A percentile compares a stretch with the other conserved stretches of the same genome.
These are phyloP conservation scores for Pezicula radicicola DNA, from an alignment of 2,329 filamentous ascomycete genomes.

Conservation along the genomic window DNA sequence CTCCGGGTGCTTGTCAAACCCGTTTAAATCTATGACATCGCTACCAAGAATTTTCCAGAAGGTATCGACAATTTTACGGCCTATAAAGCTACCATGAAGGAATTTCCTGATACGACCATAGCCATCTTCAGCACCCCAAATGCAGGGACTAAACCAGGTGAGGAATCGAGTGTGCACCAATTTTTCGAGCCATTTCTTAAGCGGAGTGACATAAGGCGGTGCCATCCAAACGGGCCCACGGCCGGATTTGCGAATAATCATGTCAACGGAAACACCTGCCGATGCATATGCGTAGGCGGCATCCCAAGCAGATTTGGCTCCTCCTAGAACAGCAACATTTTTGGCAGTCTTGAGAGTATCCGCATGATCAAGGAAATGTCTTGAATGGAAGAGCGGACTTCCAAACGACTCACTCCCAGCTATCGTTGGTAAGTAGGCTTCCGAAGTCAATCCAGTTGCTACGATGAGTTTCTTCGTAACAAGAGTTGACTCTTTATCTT, in stretches of 20 bases:
- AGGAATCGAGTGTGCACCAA: slow-evolving; percentile 64
- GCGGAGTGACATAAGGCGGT: slow-evolving; percentile 59
- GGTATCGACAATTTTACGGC: slow-evolving; percentile 48
- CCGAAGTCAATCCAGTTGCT: slow-evolving; percentile 53
- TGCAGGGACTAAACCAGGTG: slow-evolving; percentile 72
- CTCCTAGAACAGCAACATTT: slow-evolving; percentile 54
- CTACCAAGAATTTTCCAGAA: slow-evolving; percentile 57
- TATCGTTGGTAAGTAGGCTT: slow-evolving; percentile 44
- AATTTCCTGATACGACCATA: slow-evolving; percentile 51
- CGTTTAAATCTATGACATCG: slow-evolving; percentile 51
- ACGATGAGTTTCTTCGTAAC: slow-evolving; percentile 46
- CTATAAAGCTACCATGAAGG: slow-evolving; percentile 54
- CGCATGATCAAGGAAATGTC: slow-evolving; percentile 39
- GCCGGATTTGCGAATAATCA: slow-evolving; percentile 34
- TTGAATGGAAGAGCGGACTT: slow-evolving; percentile 46
- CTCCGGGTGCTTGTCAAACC: slow-evolving; percentile 50
- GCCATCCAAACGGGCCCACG: slow-evolving; percentile 58
- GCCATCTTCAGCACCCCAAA: slow-evolving; percentile 65
- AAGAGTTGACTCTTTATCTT: slow-evolving; percentile 22
- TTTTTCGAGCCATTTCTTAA: slow-evolving; percentile 67
- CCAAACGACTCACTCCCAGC: slow-evolving; percentile 43
- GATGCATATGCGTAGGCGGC: slow-evolving; percentile 58
- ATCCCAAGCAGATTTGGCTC: slow-evolving; percentile 64
- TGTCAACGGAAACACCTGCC: slow-evolving; percentile 34
- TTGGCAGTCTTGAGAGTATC: slow-evolving; percentile 38